Evolutionary conservation across 2,329 filamentous ascomycete species (phyloP).

Genomic region (Colletotrichum abscissum): DNA sequence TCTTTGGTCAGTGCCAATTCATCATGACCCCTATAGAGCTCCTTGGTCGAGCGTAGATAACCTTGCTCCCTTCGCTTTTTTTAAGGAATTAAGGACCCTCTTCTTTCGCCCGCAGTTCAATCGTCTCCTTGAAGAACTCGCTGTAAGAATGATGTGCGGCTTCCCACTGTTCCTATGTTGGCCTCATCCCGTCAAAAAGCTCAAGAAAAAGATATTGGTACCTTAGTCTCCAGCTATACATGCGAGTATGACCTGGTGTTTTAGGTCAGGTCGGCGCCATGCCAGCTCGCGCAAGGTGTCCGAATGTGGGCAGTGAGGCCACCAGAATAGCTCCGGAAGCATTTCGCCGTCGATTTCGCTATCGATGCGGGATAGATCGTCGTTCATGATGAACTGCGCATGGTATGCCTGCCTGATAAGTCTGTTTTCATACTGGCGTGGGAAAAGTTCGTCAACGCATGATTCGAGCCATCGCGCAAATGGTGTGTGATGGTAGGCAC

Average conservation of each 20-base stretch:
- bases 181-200: not conserved
- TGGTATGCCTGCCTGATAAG: conserved; percentile 36
- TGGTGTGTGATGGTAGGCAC: conserved; percentile 50
- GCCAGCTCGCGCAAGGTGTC: conserved; percentile 5
- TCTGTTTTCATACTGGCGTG: not conserved
- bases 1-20: no score
- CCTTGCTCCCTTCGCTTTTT: no score
- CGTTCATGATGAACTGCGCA: conserved; percentile 46
- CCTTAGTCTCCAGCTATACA: not conserved
- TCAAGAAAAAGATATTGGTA: not conserved
- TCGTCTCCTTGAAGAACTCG: not conserved
- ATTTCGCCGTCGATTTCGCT: not conserved
- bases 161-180: not conserved
- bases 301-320: not conserved
- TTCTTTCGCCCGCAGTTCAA: not conserved
- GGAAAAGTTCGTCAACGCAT: not conserved
- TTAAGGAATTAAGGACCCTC: not conserved
- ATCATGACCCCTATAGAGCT: no score
- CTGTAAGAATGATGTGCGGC: not conserved
- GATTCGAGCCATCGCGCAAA: conserved; percentile 46
- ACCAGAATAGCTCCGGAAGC: not conserved
- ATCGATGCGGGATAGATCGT: conserved; percentile 40
- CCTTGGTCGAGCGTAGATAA: no score
- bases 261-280: not conserved
- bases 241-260: not conserved